Conservation (phyloP, 345 rosid genomes). For the Syzygium oleosum region DNA sequence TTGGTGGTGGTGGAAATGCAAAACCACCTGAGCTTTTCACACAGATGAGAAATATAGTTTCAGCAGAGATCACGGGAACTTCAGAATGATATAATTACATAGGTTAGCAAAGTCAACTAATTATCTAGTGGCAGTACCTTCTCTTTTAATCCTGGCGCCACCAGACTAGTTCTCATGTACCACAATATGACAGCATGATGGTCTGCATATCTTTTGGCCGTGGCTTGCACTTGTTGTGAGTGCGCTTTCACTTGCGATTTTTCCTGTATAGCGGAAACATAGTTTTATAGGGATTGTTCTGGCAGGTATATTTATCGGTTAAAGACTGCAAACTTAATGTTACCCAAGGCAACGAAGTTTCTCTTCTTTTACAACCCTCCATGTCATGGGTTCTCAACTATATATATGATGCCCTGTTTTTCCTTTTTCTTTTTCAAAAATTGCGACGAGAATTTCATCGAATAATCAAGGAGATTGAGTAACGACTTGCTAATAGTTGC, state of each 20-base stretch:
- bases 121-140: not conserved
- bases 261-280: not conserved
- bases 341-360: not conserved
- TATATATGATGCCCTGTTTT: not conserved
- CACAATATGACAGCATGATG: not conserved
- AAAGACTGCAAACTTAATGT: not conserved
- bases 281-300: not conserved
- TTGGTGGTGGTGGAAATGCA: conserved; percentile 30
- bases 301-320: not conserved
- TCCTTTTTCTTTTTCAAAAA: not conserved
- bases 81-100: not conserved
- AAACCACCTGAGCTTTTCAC: conserved; percentile 61
- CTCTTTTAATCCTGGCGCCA: not conserved
- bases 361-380: not conserved
- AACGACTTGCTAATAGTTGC: not conserved
- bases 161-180: not conserved
- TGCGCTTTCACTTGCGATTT: not conserved
- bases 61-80: not conserved
- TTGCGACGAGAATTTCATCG: not conserved
- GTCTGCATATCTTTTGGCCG: not conserved
- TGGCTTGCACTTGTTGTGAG: not conserved
- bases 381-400: not conserved
- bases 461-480: not conserved
- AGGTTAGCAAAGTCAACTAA: not conserved
- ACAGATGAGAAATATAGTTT: conserved; percentile 67